Conservation (phyloP, 306 rosid genomes). For the Dalbergia oliveri region DNA sequence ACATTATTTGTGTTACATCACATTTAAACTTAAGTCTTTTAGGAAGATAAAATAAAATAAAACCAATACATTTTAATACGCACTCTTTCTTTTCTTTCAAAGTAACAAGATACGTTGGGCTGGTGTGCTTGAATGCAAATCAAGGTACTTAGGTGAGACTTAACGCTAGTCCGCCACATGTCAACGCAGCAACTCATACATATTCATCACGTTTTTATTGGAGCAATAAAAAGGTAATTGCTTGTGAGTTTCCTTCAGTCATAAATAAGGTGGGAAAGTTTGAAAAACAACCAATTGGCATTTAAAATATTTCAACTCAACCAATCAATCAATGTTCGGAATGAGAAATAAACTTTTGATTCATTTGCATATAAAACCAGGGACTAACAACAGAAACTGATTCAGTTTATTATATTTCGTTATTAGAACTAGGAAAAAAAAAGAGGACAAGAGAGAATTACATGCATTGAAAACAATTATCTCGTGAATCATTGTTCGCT, state of each 20-base stretch:
- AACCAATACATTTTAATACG: too few species aligned
- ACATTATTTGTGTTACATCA: too few species aligned
- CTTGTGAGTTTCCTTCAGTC: background rate
- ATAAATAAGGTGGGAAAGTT: conserved; percentile 3
- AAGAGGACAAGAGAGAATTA: background rate
- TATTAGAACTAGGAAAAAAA: background rate
- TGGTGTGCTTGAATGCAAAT: too few species aligned
- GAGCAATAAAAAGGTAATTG: background rate
- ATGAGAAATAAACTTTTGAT: background rate
- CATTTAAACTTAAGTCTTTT: too few species aligned
- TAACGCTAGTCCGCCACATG: background rate
- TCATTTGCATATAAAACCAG: background rate
- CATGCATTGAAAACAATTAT: background rate
- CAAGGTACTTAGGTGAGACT: too few species aligned
- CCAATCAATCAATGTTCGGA: too few species aligned
- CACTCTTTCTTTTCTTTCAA: too few species aligned
- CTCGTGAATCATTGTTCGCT: background rate
- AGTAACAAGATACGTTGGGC: too few species aligned
- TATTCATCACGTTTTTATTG: conserved; percentile 35
- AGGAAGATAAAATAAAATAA: too few species aligned
- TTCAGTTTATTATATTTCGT: background rate
- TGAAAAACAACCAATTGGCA: background rate
- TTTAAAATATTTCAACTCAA: background rate
- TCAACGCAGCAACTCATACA: background rate
- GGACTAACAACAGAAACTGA: background rate